Evolutionary conservation across 2,329 filamentous ascomycete species (phyloP).

Genomic region (Aureobasidium sp.): DNA sequence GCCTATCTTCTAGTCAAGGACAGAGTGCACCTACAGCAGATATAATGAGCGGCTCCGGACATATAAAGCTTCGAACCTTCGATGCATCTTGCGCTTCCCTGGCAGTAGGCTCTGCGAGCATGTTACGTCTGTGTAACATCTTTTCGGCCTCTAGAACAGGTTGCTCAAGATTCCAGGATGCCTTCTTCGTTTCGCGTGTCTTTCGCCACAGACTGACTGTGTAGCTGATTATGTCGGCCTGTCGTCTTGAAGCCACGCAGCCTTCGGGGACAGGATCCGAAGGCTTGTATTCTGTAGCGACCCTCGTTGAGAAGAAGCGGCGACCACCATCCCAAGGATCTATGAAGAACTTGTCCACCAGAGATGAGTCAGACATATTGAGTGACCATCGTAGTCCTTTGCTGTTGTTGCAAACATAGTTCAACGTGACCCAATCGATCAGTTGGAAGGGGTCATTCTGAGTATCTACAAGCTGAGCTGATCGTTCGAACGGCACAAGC

Average conservation of each 20-base stretch:
- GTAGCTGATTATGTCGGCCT: constrained; percentile 68
- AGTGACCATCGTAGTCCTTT: constrained; percentile 39
- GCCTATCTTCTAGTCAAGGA: neutral
- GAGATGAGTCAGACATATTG: constrained; percentile 32
- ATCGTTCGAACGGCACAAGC: constrained; percentile 52
- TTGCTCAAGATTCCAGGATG: constrained; percentile 58
- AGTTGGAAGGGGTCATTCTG: neutral
- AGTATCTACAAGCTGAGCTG: neutral
- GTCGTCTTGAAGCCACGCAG: constrained; percentile 36
- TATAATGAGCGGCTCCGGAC: constrained; percentile 68
- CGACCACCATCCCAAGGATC: constrained; percentile 52
- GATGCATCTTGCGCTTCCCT: constrained; percentile 40
- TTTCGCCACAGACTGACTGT: constrained; percentile 68
- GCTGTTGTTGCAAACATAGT: constrained; percentile 31
- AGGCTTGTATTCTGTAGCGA: constrained; percentile 50
- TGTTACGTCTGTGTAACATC: constrained; percentile 71
- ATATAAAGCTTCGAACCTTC: constrained; percentile 51
- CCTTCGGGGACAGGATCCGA: constrained; percentile 57
- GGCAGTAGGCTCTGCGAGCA: constrained; percentile 61
- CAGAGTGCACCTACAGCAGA: constrained; percentile 51
- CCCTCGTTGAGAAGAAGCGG: constrained; percentile 47
- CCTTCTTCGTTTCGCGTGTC: constrained; percentile 37
- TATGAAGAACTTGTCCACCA: constrained; percentile 47
- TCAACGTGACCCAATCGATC: constrained; percentile 58
- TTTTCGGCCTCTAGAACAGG: constrained; percentile 72